Percentiles rank a stretch among this genome's conserved stretches.
Conservation (phyloP, 495 filamentous ascomycete species). For the Talaromyces adpressus region DNA sequence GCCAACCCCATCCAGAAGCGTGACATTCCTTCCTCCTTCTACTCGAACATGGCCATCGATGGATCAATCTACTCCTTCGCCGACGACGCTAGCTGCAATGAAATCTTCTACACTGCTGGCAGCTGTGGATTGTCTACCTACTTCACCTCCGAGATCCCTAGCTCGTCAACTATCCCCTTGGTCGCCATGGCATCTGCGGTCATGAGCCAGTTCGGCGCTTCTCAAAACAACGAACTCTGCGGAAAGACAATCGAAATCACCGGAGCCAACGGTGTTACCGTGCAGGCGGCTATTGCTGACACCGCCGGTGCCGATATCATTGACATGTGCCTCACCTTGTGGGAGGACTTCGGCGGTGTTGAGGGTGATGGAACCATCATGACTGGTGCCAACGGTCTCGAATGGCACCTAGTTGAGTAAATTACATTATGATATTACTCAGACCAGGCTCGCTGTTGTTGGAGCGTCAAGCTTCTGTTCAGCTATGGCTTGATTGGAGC, state of each 20-base stretch:
- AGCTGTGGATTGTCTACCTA: slow-evolving; percentile 9
- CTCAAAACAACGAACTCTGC: slow-evolving; percentile 7
- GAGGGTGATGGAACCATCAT: slow-evolving; percentile 8
- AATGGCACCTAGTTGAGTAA: slow-evolving; percentile 2
- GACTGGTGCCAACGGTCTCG: neutral
- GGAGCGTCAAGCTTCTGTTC: neutral
- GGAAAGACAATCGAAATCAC: slow-evolving; percentile 9
- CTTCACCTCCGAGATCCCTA: slow-evolving; percentile 4
- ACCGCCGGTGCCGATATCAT: slow-evolving; percentile 6
- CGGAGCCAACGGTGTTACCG: slow-evolving; percentile 2
- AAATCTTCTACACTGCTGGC: slow-evolving; percentile 4
- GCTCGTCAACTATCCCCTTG: neutral
- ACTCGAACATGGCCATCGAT: neutral
- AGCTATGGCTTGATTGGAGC: neutral
- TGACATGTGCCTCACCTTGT: slow-evolving; percentile 7
- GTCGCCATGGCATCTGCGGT: slow-evolving; percentile 6
- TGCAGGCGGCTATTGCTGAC: slow-evolving; percentile 7
- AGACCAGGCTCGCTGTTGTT: too few relatives aligned
- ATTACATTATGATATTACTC: neutral
- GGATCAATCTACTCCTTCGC: slow-evolving; percentile 5
- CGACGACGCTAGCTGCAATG: slow-evolving; percentile 5
- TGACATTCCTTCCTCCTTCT: slow-evolving; percentile 3
- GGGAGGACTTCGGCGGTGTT: slow-evolving; percentile 1
- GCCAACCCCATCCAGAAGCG: slow-evolving; percentile 5
- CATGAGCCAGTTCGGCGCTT: slow-evolving; percentile 5